Base-by-base conservation (phyloP, 2,329 filamentous ascomycete genomes). In the Aspergillus aculeatinus region DNA sequence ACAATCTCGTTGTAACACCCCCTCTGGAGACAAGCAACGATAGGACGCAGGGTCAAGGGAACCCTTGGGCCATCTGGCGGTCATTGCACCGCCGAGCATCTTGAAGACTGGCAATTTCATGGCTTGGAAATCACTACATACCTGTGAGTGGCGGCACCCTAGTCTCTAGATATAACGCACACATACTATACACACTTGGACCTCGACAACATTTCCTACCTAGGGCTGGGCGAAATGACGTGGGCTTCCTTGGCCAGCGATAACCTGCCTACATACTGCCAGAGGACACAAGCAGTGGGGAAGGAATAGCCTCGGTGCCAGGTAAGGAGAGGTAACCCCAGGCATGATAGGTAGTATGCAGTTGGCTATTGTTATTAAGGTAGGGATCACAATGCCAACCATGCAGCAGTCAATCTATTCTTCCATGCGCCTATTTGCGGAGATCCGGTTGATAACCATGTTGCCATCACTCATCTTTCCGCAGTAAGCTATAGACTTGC, bases 1-100 rank as follows among this genome's bases (percentile, higher is more conserved):
- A 47, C 42, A n/a, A 33, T 51, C 35, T 44, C 54, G 57, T 39
- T 49, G 35, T 51, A 56, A 23, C 39, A 44, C 35, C 60, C 29
- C 19, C 23, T 25, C 51, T 53, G 50, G 25, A 51, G 58, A 65
- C 48, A 59, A 62, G 58, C 58, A 59, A 58, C 55, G 47, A 48
- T 51, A 58, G 58, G 58, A 52, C 59, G 48, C 53, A 58, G 51
- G 39, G 50, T 29, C 44, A 51, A 57, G 53, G 16, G 11, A 47
- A 35, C 56, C 33, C 51, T 62, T 54, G 48, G 55, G 51, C 48
- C 55, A 27, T 52, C 39, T 48, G 35, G 52, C 49, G 58, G 54
- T 58, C 58, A 62, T 52, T 55, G 55, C 58, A 53, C 39, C 31
- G 51, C 48, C 52, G 27, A 50, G 48, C 29, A 53, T 44, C 11